Conservation (phyloP, 768 basidiomycete genomes). For the Tremella mesenterica region DNA sequence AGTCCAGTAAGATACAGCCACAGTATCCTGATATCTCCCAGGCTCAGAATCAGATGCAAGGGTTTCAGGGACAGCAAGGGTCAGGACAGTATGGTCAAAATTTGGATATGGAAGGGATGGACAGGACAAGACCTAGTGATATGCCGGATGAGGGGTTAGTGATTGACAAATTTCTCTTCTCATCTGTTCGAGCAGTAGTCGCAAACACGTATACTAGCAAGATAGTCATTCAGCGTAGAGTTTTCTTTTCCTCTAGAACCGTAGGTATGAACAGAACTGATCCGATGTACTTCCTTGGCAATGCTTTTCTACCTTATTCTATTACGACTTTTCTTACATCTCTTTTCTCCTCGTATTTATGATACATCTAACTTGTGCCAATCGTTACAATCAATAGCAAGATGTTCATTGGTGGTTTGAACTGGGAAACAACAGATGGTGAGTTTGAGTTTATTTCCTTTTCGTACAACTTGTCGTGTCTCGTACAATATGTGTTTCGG, state of each 20-base stretch:
- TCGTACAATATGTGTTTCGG: too few species aligned
- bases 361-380: background rate
- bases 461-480: background rate
- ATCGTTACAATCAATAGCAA: conserved; percentile 54
- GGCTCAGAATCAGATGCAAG: too few species aligned
- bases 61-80: background rate
- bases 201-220: background rate
- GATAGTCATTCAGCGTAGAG: background rate
- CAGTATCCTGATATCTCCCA: too few species aligned
- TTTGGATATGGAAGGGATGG: conserved; percentile 9
- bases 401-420: conserved; percentile 99
- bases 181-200: conserved; percentile 1
- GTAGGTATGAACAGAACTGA: conserved; percentile 65
- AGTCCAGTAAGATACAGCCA: too few species aligned
- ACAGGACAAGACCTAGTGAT: conserved; percentile 52
- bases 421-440: conserved; percentile 99
- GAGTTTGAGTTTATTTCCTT: conserved; percentile 31
- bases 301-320: background rate
- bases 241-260: conserved; percentile 50
- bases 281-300: conserved; percentile 50
- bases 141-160: conserved; percentile 99
- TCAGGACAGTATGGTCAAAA: conserved; percentile 2
- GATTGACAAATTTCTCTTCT: conserved; percentile 10
- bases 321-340: conserved; percentile 1
- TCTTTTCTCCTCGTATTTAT: background rate